Evolutionary conservation across 2,329 filamentous ascomycete species (phyloP), one percentile per base, ranked within the genome.

Genomic region (Triangularia verruculosa): DNA sequence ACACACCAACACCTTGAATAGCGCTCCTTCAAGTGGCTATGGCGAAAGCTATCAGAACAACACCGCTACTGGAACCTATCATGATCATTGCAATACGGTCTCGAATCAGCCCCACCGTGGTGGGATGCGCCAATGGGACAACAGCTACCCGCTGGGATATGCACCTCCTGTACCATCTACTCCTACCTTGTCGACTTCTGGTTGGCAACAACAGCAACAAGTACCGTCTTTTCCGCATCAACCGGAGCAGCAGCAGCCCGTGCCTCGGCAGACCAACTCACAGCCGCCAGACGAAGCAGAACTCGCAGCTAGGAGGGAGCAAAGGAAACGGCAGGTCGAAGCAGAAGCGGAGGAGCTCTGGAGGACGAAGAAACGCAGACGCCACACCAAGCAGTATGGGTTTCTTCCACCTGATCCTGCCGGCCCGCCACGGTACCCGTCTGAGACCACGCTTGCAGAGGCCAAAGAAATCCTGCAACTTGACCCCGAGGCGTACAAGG

Each of bases 381-480:
- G 89, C 66, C 83, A 89, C 55, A 89, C 87, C 61, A 83, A 86
- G 69, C 85, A 84, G n/a, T 90, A 86, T 80, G 87, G 84, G 51
- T 87, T 88, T 2, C 74, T 90, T 25, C 86, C 89, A 13, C 83
- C 88, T 39, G 89, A 91, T 72, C 85, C 86, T 6, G 83, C 87
- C 1, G 86, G 87, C 4, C 85, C 88, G 20, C 87, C 89, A 13
- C 86, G 91, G 22, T 95, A 92, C 67, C 90, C 90, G 0, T 94
- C 91, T 0, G 91, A 95, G 74, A 93, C 89, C 12, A 93, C 91
- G 0, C 84, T 95, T 64, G 89, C 91, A 68, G 90, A 94, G 75
- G 89, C 89, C 71, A 91, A 92, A 72, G 81, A 82, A 12, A 89
- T 88, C 64, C 79, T 96, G 27, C 80, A 78, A 39, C 85, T 89